Evolutionary conservation across 306 rosid genomes (phyloP).

Genomic region (Glycine tomentella): DNA sequence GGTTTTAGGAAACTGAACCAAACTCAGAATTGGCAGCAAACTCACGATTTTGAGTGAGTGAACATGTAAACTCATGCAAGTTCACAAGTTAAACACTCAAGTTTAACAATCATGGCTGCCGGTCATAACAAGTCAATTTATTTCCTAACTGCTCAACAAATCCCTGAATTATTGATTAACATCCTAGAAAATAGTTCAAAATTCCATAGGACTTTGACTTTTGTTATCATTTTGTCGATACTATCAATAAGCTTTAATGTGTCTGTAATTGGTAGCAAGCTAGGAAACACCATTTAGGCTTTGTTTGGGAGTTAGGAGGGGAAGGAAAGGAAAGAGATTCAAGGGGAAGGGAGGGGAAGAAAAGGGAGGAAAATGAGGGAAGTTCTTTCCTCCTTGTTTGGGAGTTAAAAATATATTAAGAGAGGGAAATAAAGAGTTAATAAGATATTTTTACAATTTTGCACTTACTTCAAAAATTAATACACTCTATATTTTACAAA

Average conservation of each 20-base stretch:
- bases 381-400: too few relatives aligned
- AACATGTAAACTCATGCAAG: too few relatives aligned
- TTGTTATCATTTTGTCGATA: slow-evolving; percentile 24
- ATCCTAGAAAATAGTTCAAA: slow-evolving; percentile 13
- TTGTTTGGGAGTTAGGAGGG: too few relatives aligned
- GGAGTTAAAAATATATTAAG: too few relatives aligned
- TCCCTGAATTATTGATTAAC: slow-evolving; percentile 21
- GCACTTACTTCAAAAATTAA: too few relatives aligned
- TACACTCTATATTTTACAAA: too few relatives aligned
- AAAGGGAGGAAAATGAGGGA: too few relatives aligned
- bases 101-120: background rate
- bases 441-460: too few relatives aligned
- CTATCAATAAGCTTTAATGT: slow-evolving; percentile 19
- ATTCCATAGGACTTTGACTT: slow-evolving; percentile 6
- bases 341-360: too few relatives aligned
- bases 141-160: background rate
- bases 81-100: too few relatives aligned
- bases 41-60: background rate
- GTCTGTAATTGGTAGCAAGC: background rate
- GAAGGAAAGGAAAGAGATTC: too few relatives aligned
- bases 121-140: background rate
- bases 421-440: too few relatives aligned
- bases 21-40: background rate
- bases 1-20: background rate
- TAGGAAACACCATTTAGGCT: background rate